Percentiles rank a stretch among this genome's conserved stretches.
Evolutionary conservation across 306 rosid species (phyloP).

Genomic region (Delonix regia): DNA sequence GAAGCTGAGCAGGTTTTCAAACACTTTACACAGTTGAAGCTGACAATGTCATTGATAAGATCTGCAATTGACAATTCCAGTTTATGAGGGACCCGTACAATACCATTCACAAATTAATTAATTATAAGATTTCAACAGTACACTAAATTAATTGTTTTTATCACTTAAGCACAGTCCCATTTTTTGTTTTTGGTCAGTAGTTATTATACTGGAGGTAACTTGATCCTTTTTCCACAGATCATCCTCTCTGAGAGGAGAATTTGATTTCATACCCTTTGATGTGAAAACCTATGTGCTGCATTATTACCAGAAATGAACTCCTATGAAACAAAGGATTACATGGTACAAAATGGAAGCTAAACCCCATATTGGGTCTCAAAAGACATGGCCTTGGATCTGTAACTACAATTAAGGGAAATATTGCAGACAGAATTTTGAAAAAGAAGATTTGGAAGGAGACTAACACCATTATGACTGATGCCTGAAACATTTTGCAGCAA

Average conservation of each 20-base stretch:
- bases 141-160: too few species aligned
- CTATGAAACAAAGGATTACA: not conserved
- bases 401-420: constrained; percentile 34
- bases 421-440: constrained; percentile 29
- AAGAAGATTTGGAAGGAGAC: constrained; percentile 40
- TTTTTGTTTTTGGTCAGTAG: too few species aligned
- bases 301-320: too few species aligned
- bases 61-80: not conserved
- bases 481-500: constrained; percentile 34
- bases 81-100: not conserved
- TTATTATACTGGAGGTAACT: not conserved
- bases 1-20: not conserved
- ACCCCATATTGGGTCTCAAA: constrained; percentile 37
- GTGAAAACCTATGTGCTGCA: too few species aligned
- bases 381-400: constrained; percentile 46
- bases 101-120: not conserved
- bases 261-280: not conserved
- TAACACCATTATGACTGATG: constrained; percentile 24
- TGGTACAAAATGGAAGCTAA: constrained; percentile 44
- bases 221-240: too few species aligned
- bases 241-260: not conserved
- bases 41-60: not conserved
- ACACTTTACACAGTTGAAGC: not conserved
- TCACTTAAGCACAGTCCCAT: not conserved
- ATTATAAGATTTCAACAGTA: too few species aligned